Evolutionary conservation across 179 eudicot species (phyloP).

Genomic region (Actinidia chinensis): DNA sequence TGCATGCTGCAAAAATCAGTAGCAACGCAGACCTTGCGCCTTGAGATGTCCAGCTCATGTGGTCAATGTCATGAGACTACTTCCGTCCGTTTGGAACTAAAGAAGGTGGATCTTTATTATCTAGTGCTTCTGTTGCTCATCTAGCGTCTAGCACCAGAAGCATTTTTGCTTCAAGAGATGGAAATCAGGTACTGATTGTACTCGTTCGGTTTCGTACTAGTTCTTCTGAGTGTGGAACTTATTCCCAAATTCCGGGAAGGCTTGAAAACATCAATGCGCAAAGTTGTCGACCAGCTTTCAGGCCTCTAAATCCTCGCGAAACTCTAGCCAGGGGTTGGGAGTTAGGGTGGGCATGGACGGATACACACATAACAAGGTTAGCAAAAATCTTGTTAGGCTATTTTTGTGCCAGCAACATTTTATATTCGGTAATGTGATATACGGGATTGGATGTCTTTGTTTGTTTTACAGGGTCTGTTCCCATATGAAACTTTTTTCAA

Average conservation of each 20-base stretch:
- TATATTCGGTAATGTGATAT: slow-evolving; percentile 10
- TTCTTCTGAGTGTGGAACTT: slow-evolving; percentile 29
- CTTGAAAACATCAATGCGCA: slow-evolving; percentile 50
- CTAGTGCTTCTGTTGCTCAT: slow-evolving; percentile 28
- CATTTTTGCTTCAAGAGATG: slow-evolving; percentile 22
- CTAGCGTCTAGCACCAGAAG: slow-evolving; percentile 34
- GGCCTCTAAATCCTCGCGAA: slow-evolving; percentile 40
- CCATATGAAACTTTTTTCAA: slow-evolving; percentile 75
- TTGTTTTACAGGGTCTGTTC: slow-evolving; percentile 66
- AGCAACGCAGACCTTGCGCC: slow-evolving; percentile 17
- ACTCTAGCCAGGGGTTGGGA: slow-evolving; percentile 34
- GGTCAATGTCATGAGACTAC: background rate
- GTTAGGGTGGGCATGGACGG: slow-evolving; percentile 38
- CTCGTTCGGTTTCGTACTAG: slow-evolving; percentile 16
- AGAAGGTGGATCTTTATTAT: slow-evolving; percentile 17
- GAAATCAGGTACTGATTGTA: slow-evolving; percentile 30
- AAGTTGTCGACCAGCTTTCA: slow-evolving; percentile 58
- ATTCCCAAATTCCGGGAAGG: slow-evolving; percentile 35
- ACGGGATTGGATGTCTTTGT: slow-evolving; percentile 8
- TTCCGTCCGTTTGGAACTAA: background rate
- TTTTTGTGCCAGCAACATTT: background rate
- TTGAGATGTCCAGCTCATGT: slow-evolving; percentile 24
- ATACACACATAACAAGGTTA: slow-evolving; percentile 57
- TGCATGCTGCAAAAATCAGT: slow-evolving; percentile 23
- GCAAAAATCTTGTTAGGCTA: slow-evolving; percentile 18